Evolutionary conservation across 345 rosid species (phyloP), one percentile per base, ranked within the genome.

Genomic region (Noccaea caerulescens): DNA sequence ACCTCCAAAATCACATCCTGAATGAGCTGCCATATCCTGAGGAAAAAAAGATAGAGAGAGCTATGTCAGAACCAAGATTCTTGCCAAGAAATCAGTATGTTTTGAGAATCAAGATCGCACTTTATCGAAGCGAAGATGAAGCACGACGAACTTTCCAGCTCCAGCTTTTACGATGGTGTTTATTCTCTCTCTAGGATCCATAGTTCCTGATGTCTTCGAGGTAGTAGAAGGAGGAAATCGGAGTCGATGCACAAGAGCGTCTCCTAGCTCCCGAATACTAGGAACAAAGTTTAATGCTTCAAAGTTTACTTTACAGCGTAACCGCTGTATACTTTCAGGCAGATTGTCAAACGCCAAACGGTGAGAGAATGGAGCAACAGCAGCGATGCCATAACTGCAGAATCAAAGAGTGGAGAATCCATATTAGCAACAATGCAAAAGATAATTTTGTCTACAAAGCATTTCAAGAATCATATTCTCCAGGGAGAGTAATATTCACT

Each of bases 1-100:
- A 14, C 98, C 98, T 64, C 93, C 99, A 77, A 95, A 94, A 73
- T 92, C 93, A 36, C 99, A 95, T 39, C 92, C 92, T 56, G 97
- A 95, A 81, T 95, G 98, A 52, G 99, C 99, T 62, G 98, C 98
- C 98, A 94, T 94, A 72, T 92, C 99, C 98, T 95, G 51, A 6
- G 23, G 54, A n/a, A 33, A 2, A 16, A 20, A 20, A 20, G 23
- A 20, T 20, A 20, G 23, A 20, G 33, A 14, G 33, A 14, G 4
- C 10, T 8, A 53, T 69, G 13, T 51, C 57, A 71, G 58, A 53
- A 70, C 30, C 4, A 70, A 13, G 27, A 13, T 4, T 10, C 58
- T 50, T 33, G 38, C 71, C 2, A 64, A 3, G 43, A 58, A 52
- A 59, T 7, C 6, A 3, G 16, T 34, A 58, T 1, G 3, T 34